These are phyloP conservation scores for Xylaria palmicola DNA, from an alignment of 495 filamentous ascomycete species.

Conservation along the genomic window DNA sequence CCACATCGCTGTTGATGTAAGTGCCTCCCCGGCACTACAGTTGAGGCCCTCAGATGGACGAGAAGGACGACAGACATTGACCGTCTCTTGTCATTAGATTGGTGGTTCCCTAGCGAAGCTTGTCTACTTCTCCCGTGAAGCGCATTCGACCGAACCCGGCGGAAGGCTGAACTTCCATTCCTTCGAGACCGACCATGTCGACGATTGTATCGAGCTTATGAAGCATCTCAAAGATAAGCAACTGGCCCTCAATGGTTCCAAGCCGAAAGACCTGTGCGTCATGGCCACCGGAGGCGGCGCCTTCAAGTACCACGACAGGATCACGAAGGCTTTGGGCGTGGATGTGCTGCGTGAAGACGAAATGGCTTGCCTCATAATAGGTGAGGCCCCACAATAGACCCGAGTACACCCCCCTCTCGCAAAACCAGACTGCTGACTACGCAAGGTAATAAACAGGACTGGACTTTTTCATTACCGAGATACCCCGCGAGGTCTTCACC, in stretches of 20 bases:
- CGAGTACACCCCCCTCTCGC: not conserved
- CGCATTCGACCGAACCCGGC: constrained; percentile 72
- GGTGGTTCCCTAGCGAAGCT: constrained; percentile 93
- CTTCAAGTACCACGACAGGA: constrained; percentile 91
- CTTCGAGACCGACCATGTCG: constrained; percentile 92
- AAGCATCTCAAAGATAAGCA: constrained; percentile 76
- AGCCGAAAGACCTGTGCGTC: constrained; percentile 68
- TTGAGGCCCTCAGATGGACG: not conserved
- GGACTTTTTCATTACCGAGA: constrained; percentile 98
- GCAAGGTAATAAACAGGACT: constrained; percentile 57
- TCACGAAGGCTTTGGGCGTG: constrained; percentile 75
- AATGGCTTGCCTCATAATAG: constrained; percentile 98
- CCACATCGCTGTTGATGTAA: constrained; percentile 94
- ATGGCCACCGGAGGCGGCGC: constrained; percentile 95
- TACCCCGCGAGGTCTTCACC: constrained; percentile 93
- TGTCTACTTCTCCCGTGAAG: constrained; percentile 93
- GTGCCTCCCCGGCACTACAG: constrained; percentile 38
- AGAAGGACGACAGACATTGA: not conserved
- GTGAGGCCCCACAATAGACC: constrained; percentile 37
- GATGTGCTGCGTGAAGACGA: constrained; percentile 92
- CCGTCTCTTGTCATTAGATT: constrained; percentile 59
- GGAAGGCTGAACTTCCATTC: constrained; percentile 91
- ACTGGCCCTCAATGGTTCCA: constrained; percentile 65
- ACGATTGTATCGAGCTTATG: constrained; percentile 89
- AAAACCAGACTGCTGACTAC: not conserved